Base-by-base conservation (phyloP, 129 eudicot species). In the Lonicera japonica region DNA sequence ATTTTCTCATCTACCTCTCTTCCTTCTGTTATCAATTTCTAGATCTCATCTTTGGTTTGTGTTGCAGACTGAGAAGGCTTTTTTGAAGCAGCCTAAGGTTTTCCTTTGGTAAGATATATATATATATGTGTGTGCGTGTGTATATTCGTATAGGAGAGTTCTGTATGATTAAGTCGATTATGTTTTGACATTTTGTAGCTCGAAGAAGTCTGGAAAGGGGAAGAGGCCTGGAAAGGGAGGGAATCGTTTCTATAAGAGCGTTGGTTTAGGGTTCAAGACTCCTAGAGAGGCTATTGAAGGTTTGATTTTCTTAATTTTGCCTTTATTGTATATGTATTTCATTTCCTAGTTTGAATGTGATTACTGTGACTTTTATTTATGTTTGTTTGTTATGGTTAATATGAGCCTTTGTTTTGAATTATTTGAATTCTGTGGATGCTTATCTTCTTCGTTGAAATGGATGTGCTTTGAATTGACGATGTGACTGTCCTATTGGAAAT, bases 1-100 rank as follows among this genome's bases (percentile, higher is more conserved):
- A 0, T 25, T 15, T 36, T 9, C 21, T 6, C 14, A 20, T 38
- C 62, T 53, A 20, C 17, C n/a, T 43, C 46, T 16, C 12, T 41
- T 25, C 11, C 58, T 47, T 54, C 21, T 50, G n/a, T 50, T 45
- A 46, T 15, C 2, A 17, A 54, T 8, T 0, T 5, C 40, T 8
- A 3, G 20, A 23, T 16, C 19, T 50, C 55, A 14, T 6, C 11
- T 1, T 6, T 14, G 11, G 52, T 0, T 22, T 29, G 34, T 17
- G 14, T 61, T 54, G 48, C 60, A 75, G 80, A 75, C 80, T 5
- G 80, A 75, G 56, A 75, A 75, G 70, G 80, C 80, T 8, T 75
- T 61, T 39, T 25, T 75, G 75, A 75, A 75, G 80, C 80, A 75
- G 70, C 80, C 80, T 11, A 75, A 75, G 56, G 80, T 75, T 46